Evolutionary conservation across 2,329 filamentous ascomycete genomes (phyloP).

Genomic region (Whalleya microplaca): DNA sequence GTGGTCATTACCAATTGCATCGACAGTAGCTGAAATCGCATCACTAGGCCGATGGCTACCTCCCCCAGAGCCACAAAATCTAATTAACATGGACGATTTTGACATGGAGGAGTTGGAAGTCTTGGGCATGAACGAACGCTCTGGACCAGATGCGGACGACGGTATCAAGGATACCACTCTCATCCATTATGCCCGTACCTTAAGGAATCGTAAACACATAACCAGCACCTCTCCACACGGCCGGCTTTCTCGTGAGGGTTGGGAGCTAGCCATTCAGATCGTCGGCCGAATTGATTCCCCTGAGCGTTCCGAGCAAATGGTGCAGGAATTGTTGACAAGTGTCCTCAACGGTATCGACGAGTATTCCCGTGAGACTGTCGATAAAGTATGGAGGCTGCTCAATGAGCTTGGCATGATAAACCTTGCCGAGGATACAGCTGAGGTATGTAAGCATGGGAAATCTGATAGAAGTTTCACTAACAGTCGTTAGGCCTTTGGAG

Average conservation of each 20-base stretch:
- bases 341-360: conserved; percentile 66
- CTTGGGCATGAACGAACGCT: conserved; percentile 64
- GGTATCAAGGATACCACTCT: conserved; percentile 81
- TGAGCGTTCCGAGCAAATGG: conserved; percentile 71
- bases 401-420: conserved; percentile 76
- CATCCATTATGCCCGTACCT: conserved; percentile 71
- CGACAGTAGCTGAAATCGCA: conserved; percentile 81
- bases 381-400: conserved; percentile 80
- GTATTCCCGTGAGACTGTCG: conserved; percentile 71
- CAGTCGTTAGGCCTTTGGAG: conserved; percentile 75
- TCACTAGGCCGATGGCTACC: conserved; percentile 84
- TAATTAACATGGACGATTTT: conserved; percentile 66
- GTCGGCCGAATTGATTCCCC: conserved; percentile 79
- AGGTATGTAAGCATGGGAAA: conserved; percentile 59
- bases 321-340: conserved; percentile 71
- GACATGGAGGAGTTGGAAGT: conserved; percentile 86
- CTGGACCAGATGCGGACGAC: conserved; percentile 61
- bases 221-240: conserved; percentile 38
- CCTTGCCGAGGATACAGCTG: conserved; percentile 79
- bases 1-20: conserved; percentile 81
- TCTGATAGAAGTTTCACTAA: conserved; percentile 28
- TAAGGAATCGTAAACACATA: conserved; percentile 61
- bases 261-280: conserved; percentile 86
- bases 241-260: conserved; percentile 65
- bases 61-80: conserved; percentile 54